phyloP scores from a whole-genome alignment of 179 eudicot genomes.

The Vitellaria paradoxa region DNA sequence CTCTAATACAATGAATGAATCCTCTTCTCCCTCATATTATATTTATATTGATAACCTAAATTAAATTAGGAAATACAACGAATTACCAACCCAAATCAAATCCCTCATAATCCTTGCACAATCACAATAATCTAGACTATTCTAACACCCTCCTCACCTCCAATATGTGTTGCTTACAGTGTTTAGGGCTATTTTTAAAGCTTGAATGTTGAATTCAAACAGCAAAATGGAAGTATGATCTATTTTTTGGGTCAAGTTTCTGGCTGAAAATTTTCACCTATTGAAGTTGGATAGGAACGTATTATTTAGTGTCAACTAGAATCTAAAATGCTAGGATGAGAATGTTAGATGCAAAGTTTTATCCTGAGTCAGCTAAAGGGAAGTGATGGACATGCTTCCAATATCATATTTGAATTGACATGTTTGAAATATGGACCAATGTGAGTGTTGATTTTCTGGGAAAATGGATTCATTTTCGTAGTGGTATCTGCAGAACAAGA shows the following conservation, averaged over 20 bases:
- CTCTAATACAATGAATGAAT: neutral
- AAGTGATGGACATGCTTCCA: neutral
- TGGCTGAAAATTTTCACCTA: neutral
- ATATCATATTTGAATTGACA: neutral
- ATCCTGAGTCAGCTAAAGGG: neutral
- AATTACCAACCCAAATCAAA: no score
- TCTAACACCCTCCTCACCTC: no score
- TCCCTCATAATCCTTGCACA: no score
- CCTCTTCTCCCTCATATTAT: neutral
- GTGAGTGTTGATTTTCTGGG: neutral
- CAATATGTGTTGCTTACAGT: neutral
- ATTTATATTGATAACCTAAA: no score
- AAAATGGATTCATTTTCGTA: neutral
- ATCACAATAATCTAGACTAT: no score
- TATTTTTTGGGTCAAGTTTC: neutral
- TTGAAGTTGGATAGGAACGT: neutral
- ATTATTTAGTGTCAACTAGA: neutral
- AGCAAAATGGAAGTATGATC: neutral
- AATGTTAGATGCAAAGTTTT: neutral
- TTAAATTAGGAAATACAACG: no score
- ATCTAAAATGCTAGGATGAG: neutral
- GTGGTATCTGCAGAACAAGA: neutral
- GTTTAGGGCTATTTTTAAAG: neutral
- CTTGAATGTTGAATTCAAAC: neutral
- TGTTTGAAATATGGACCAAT: neutral